phyloP scores from a whole-genome alignment of 2,329 filamentous ascomycete genomes.

The Sodiomyces alkalinus region DNA sequence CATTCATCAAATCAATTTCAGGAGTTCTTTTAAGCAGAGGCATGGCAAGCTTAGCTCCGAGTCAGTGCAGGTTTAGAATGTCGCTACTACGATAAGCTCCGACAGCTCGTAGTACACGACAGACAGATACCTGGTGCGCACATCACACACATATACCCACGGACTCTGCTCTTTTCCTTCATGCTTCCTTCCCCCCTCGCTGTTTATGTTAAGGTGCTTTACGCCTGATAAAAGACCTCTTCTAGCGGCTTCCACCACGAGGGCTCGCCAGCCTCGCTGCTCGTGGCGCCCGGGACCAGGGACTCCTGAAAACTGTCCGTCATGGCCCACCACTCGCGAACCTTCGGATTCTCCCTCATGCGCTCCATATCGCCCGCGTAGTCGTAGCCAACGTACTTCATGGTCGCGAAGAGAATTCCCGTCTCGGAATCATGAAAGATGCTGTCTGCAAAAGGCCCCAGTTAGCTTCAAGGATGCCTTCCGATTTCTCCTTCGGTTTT shows the following conservation, averaged over 20 bases:
- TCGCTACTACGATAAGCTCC: too few species aligned
- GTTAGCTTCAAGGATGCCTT: too few species aligned
- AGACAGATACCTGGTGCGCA: neutral
- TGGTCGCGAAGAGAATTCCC: slow-evolving; percentile 54
- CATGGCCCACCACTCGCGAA: slow-evolving; percentile 69
- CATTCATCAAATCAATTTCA: too few species aligned
- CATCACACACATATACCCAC: neutral
- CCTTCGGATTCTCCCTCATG: slow-evolving; percentile 58
- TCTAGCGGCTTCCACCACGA: slow-evolving; percentile 55
- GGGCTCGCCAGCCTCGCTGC: slow-evolving; percentile 42
- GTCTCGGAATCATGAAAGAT: slow-evolving; percentile 53
- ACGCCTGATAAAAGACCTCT: slow-evolving; percentile 51
- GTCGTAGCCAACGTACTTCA: slow-evolving; percentile 65
- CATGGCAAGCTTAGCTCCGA: too few species aligned
- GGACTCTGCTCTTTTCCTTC: neutral
- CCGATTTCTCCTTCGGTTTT: too few species aligned
- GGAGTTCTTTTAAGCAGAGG: too few species aligned
- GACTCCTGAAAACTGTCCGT: slow-evolving; percentile 62
- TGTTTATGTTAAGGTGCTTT: slow-evolving; percentile 8
- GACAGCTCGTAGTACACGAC: neutral
- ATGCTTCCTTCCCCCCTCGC: neutral
- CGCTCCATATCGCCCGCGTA: slow-evolving; percentile 61
- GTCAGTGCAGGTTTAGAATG: too few species aligned
- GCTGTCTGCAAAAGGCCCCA: slow-evolving; percentile 49
- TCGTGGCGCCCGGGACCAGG: slow-evolving; percentile 42